Evolutionary conservation across 169 alveolate species (phyloP), one percentile per base, ranked within the genome.

Genomic region (Eimeria falciformis): DNA sequence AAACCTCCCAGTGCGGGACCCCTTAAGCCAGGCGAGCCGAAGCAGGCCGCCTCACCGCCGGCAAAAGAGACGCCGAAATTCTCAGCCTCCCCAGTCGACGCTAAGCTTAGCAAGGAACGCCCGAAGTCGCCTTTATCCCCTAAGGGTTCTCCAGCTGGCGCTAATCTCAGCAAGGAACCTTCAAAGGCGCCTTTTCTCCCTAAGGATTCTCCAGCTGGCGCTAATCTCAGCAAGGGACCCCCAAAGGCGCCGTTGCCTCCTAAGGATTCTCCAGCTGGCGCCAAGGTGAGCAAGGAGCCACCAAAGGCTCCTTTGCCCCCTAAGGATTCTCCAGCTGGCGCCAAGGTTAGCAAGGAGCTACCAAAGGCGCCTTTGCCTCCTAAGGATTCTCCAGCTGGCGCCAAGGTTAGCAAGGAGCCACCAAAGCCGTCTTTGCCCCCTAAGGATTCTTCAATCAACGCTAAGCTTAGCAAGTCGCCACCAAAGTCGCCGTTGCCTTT

Each of bases 361-460:
- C 89, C 89, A 27, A 81, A 55, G 45, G 29, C 25, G 23, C 89
- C 75, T 56, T 1, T 56, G 53, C 77, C 75, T 21, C 71, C 75
- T n/a, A n/a, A n/a, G n/a, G n/a, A n/a, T n/a, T n/a, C n/a, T n/a
- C n/a, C n/a, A 53, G 17, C 75, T 21, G 89, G 73, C 77, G 25
- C 58, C 21, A 81, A 55, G 2, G 21, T 75, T 12, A 12, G 37
- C 50, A n/a, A 33, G 53, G 29, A 43, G 29, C 77, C 58, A 81
- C 43, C 45, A 12, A 81, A 18, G 18, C 3, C 75, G 25, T 27
- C 71, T 29, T 27, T 81, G 5, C 77, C 37, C 27, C 75, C n/a
- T n/a, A n/a, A n/a, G n/a, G n/a, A n/a, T n/a, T n/a, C n/a, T n/a
- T n/a, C n/a, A n/a, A n/a, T n/a, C n/a, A n/a, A n/a, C n/a, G n/a